These are phyloP conservation scores for Talaromyces thailandensis DNA, from an alignment of 495 filamentous ascomycete species.

Conservation along the genomic window DNA sequence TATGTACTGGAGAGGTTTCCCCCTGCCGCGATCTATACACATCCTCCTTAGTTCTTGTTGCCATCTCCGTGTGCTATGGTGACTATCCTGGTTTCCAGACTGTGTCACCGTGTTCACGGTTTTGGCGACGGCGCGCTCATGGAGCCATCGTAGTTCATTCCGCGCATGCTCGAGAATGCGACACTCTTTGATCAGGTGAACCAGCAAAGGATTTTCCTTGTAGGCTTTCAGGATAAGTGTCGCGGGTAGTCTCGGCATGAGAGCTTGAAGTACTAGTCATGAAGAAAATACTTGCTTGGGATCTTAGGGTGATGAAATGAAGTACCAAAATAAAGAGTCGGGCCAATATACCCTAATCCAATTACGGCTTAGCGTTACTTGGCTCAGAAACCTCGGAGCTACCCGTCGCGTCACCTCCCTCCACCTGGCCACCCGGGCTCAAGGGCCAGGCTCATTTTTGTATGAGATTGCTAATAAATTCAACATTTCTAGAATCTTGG, in stretches of 20 bases:
- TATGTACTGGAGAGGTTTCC: constrained; percentile 81
- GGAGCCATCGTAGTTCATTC: constrained; percentile 84
- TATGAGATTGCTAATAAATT: no score
- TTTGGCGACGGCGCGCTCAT: constrained; percentile 43
- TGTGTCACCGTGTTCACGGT: constrained; percentile 4
- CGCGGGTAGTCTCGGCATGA: constrained; percentile 70
- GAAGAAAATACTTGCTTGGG: no score
- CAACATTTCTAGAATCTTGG: no score
- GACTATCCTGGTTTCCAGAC: constrained; percentile 4
- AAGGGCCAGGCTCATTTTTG: no score
- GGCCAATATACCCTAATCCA: no score
- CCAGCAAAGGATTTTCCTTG: constrained; percentile 47
- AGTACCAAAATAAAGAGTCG: no score
- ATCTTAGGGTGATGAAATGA: no score
- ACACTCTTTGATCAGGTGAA: constrained; percentile 59
- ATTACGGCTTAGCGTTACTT: no score
- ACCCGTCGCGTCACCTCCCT: no score
- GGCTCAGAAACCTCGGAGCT: no score
- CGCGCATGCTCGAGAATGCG: constrained; percentile 56
- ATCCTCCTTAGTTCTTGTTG: constrained; percentile 32
- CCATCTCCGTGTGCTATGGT: constrained; percentile 12
- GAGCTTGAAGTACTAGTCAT: neutral
- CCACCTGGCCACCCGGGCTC: no score
- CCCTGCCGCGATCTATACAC: constrained; percentile 49
- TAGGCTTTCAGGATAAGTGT: constrained; percentile 48